phyloP scores from a whole-genome alignment of 345 rosid genomes.

The Arabis hirsuta region DNA sequence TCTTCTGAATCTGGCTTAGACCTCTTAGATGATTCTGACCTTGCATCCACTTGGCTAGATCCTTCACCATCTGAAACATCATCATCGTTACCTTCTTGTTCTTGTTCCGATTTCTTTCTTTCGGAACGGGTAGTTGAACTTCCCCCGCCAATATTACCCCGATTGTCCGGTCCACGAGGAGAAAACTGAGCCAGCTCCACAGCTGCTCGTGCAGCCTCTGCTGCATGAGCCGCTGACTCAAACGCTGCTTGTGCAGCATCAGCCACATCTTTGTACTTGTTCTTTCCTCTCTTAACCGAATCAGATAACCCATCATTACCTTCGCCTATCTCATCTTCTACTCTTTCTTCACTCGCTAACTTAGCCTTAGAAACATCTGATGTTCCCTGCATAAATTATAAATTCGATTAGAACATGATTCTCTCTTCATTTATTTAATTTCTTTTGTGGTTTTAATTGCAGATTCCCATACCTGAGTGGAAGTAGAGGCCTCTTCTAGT shows the following conservation, averaged over 20 bases:
- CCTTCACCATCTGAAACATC: slow-evolving; percentile 29
- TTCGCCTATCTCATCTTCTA: slow-evolving; percentile 32
- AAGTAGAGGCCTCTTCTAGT: slow-evolving; percentile 46
- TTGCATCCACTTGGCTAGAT: slow-evolving; percentile 4
- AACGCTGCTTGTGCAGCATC: slow-evolving; percentile 98
- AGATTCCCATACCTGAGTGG: slow-evolving; percentile 52
- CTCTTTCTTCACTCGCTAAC: slow-evolving; percentile 23
- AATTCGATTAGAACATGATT: slow-evolving; percentile 13
- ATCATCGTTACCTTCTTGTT: slow-evolving; percentile 24
- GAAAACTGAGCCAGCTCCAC: slow-evolving; percentile 82
- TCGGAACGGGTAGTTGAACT: background rate
- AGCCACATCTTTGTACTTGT: slow-evolving; percentile 80
- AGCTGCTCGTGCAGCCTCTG: slow-evolving; percentile 91
- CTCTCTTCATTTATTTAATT: background rate
- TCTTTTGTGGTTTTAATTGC: slow-evolving; percentile 10
- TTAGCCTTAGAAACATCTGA: slow-evolving; percentile 33
- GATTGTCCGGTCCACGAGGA: slow-evolving; percentile 51
- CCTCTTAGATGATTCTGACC: slow-evolving; percentile 43
- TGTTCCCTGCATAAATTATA: slow-evolving; percentile 46
- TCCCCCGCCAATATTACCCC: background rate
- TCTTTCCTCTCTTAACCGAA: slow-evolving; percentile 44
- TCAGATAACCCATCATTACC: slow-evolving; percentile 43
- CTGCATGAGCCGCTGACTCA: slow-evolving; percentile 83
- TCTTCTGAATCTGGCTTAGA: slow-evolving; percentile 52
- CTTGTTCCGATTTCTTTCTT: slow-evolving; percentile 30